Conservation (phyloP, 495 filamentous ascomycete species). For the Lophiotrema nucula region DNA sequence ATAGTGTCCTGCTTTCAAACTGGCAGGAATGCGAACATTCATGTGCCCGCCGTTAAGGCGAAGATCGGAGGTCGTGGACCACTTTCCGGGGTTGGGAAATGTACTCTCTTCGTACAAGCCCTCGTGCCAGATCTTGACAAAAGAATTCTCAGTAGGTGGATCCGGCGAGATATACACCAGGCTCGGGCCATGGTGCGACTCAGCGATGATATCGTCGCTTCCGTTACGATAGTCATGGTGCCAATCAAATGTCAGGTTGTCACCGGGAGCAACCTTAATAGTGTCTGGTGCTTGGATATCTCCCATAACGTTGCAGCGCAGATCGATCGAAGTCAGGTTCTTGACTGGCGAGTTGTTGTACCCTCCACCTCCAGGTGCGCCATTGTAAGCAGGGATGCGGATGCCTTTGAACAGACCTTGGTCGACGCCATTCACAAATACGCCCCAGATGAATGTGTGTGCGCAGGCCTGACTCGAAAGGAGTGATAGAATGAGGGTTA, state of each 20-base stretch:
- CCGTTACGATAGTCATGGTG: constrained; percentile 22
- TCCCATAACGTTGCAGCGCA: constrained; percentile 29
- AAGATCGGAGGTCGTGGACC: constrained; percentile 25
- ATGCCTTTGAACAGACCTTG: constrained; percentile 34
- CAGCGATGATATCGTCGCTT: constrained; percentile 23
- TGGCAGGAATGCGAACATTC: constrained; percentile 17
- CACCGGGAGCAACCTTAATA: constrained; percentile 27
- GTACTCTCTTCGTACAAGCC: constrained; percentile 6
- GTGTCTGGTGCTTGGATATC: constrained; percentile 25
- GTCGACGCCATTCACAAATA: constrained; percentile 31
- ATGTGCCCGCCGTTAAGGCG: constrained; percentile 17
- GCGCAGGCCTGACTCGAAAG: constrained; percentile 1
- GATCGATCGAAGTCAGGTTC: constrained; percentile 25
- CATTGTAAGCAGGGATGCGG: constrained; percentile 45
- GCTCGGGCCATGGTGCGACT: constrained; percentile 19
- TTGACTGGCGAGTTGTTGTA: constrained; percentile 37
- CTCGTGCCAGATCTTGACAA: constrained; percentile 30
- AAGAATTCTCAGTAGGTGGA: constrained; percentile 34
- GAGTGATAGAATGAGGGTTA: constrained; percentile 1
- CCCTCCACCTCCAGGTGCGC: constrained; percentile 39
- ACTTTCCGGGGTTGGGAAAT: constrained; percentile 20
- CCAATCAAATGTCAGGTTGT: constrained; percentile 34
- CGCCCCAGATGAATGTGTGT: constrained; percentile 26
- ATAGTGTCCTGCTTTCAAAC: constrained; percentile 30
- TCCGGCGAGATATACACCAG: constrained; percentile 27